Evolutionary conservation across 106 monocot genomes (phyloP).

Genomic region (Vanilla planifolia): DNA sequence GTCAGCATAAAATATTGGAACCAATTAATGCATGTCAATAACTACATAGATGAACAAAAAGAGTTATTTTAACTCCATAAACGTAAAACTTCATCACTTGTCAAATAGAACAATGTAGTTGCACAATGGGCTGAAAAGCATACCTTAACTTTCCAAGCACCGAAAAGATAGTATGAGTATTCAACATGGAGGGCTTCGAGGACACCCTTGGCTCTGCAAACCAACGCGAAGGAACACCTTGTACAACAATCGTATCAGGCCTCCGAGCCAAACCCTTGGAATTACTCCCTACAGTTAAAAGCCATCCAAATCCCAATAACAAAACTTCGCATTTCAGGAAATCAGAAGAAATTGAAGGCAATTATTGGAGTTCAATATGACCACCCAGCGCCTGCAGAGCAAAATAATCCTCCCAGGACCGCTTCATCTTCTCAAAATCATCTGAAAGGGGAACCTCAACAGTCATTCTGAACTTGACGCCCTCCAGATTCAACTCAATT

Average conservation of each 20-base stretch:
- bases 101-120: neutral
- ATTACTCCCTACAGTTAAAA: constrained; percentile 25
- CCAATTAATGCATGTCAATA: too few relatives aligned
- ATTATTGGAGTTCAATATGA: constrained; percentile 13
- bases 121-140: neutral
- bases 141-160: constrained; percentile 80
- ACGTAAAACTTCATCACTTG: too few relatives aligned
- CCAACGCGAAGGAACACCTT: constrained; percentile 86
- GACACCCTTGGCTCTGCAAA: constrained; percentile 91
- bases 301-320: neutral
- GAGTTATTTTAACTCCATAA: too few relatives aligned
- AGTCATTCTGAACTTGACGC: constrained; percentile 66
- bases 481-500: constrained; percentile 82
- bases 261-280: constrained; percentile 22
- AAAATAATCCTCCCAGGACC: constrained; percentile 75
- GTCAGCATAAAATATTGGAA: too few relatives aligned
- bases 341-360: neutral
- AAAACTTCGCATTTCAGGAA: neutral
- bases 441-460: constrained; percentile 52
- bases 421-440: constrained; percentile 66
- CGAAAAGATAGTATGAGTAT: constrained; percentile 83
- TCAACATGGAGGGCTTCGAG: constrained; percentile 86
- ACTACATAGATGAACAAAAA: too few relatives aligned
- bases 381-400: constrained; percentile 29
- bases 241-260: constrained; percentile 68